These are phyloP conservation scores for Camelina neglecta DNA, from an alignment of 345 rosid species.

Conservation along the genomic window DNA sequence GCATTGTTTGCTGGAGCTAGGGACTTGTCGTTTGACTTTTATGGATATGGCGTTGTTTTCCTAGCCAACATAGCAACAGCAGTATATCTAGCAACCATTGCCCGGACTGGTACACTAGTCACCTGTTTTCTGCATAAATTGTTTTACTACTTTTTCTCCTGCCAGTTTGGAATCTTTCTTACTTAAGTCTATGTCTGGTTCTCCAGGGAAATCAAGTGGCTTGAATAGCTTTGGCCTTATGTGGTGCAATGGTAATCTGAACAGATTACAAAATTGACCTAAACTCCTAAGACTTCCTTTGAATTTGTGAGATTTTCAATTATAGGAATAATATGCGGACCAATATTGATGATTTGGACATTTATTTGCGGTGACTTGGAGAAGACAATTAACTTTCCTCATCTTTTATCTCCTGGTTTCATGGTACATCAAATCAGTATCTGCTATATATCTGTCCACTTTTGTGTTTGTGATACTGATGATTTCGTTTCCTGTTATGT, in stretches of 20 bases:
- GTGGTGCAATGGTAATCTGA: conserved; percentile 92
- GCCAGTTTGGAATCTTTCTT: conserved; percentile 14
- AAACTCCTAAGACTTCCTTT: conserved; percentile 19
- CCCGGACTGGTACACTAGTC: conserved; percentile 71
- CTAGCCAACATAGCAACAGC: conserved; percentile 89
- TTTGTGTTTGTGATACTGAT: conserved; percentile 18
- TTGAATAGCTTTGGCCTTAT: conserved; percentile 98
- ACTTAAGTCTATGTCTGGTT: conserved; percentile 20
- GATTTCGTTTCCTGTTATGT: conserved; percentile 11
- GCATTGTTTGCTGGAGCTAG: conserved; percentile 96
- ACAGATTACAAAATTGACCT: not conserved
- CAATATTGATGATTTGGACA: conserved; percentile 85
- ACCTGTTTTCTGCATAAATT: conserved; percentile 12
- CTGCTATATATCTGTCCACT: not conserved
- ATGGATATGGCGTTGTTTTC: conserved; percentile 91
- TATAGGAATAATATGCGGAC: conserved; percentile 81
- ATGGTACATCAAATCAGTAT: conserved; percentile 56
- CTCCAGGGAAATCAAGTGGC: conserved; percentile 93
- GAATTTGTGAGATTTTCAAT: conserved; percentile 39
- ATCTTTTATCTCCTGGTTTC: conserved; percentile 78
- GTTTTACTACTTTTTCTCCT: not conserved
- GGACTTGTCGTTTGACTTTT: conserved; percentile 89
- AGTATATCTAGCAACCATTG: conserved; percentile 85
- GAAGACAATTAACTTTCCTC: conserved; percentile 64
- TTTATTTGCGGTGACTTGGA: conserved; percentile 77